A percentile compares a stretch with the other conserved stretches of the same genome.
Conservation (phyloP, 2,329 filamentous ascomycete genomes). For the Bipolaris victoriae region DNA sequence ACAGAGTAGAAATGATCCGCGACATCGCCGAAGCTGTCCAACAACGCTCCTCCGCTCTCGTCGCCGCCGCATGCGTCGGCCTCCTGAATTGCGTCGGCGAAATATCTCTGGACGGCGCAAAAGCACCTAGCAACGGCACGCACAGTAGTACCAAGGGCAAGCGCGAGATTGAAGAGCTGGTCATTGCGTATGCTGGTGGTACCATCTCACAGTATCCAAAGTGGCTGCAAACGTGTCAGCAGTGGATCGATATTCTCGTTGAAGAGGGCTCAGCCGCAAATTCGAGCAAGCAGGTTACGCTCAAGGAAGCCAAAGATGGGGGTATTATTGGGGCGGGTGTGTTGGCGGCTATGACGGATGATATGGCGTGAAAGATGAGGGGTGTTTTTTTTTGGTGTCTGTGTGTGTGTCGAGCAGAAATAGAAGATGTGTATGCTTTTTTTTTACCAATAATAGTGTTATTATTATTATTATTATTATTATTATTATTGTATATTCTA, state of each 20-base stretch:
- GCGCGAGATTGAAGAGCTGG: conserved; percentile 62
- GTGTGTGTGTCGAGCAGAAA: too few species aligned
- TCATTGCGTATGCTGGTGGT: conserved; percentile 80
- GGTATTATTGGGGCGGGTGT: conserved; percentile 64
- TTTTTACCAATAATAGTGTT: too few species aligned
- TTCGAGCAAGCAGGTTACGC: conserved; percentile 54
- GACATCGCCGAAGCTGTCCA: conserved; percentile 74
- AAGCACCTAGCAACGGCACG: conserved; percentile 25
- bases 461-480: too few species aligned
- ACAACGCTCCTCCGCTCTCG: conserved; percentile 72
- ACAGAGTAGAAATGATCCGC: conserved; percentile 65
- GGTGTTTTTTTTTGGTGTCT: too few species aligned
- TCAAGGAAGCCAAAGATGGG: conserved; percentile 60
- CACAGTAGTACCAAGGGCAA: conserved; percentile 18
- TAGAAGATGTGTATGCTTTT: too few species aligned
- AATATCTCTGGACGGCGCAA: conserved; percentile 52
- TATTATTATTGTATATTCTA: too few species aligned
- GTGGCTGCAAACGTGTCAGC: conserved; percentile 72
- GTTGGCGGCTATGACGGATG: conserved; percentile 55
- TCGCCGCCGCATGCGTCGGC: conserved; percentile 74
- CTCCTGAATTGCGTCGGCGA: conserved; percentile 73
- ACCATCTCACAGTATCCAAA: conserved; percentile 81
- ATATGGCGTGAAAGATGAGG: conserved; percentile 25
- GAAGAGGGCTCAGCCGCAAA: conserved; percentile 49
- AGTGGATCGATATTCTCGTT: conserved; percentile 66